Base-by-base conservation (phyloP, 2,329 filamentous ascomycete genomes). In the Calonectria hongkongensis region DNA sequence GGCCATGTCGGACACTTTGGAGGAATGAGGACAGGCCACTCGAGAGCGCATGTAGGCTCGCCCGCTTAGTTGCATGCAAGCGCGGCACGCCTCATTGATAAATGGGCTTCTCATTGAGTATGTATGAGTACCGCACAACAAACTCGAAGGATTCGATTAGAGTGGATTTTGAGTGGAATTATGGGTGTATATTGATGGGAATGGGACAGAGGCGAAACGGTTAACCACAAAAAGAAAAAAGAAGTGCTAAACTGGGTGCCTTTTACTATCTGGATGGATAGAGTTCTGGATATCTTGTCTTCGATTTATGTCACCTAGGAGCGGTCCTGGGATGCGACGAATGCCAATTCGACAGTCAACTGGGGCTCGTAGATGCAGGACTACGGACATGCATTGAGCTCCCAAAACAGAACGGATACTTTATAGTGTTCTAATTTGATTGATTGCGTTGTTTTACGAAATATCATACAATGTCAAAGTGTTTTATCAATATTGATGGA, bases 341-440 rank as follows among this genome's bases (percentile, higher is more conserved):
- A 60, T 58, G 45, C 66, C 60, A 73, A 68, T 74, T 70, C 64
- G 47, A 69, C 71, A 74, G 68, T 68, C 65, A 75, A 60, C 73
- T 66, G 50, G 66, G 69, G 68, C 74, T 73, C 62, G 54, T 33
- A 64, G 60, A 71, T 78, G 74, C 74, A 78, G 78, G 74, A 70
- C 39, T 72, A 78, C 75, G 73, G 74, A 73, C 74, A 79, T 79
- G 77, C 65, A 79, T 78, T 45, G 54, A 72, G 74, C 71, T 65
- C 58, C 68, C 66, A 54, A 65, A 62, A 74, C 43, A 66, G 56
- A 67, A 69, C 51, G 72, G 70, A 71, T 65, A 73, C 66, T 65
- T 64, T 47, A 71, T 73, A 68, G 67, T 70, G 72, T 73, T 69
- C 25, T 69, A 73, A 70, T 68, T 74, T 69, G 68, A 76, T 50